phyloP scores from a whole-genome alignment of 805 yeast species.

The Pichia phayaonensis region DNA sequence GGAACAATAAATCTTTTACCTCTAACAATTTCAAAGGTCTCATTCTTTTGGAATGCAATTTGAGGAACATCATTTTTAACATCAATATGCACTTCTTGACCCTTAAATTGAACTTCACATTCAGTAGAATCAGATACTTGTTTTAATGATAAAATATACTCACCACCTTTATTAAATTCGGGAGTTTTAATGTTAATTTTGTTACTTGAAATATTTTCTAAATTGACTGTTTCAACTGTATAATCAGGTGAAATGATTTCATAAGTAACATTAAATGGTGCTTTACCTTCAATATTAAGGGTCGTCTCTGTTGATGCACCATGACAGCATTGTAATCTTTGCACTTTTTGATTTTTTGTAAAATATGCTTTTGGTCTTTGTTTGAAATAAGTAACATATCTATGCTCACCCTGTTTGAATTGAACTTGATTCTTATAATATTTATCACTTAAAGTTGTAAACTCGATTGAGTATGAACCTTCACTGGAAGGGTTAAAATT shows the following conservation, averaged over 20 bases:
- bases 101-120: conserved; percentile 66
- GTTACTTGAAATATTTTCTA: conserved; percentile 33
- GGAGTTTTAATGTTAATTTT: conserved; percentile 45
- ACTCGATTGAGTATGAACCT: conserved; percentile 73
- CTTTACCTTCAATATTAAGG: conserved; percentile 63
- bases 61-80: conserved; percentile 67
- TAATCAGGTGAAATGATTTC: conserved; percentile 55
- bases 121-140: conserved; percentile 68
- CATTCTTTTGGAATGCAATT: conserved; percentile 26
- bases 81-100: conserved; percentile 54
- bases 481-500: conserved; percentile 71
- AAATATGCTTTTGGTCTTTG: conserved; percentile 54
- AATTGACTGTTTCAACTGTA: conserved; percentile 33
- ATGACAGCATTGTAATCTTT: conserved; percentile 23
- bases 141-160: conserved; percentile 54
- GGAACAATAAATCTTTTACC: conserved; percentile 59
- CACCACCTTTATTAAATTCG: conserved; percentile 56
- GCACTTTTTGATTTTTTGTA: conserved; percentile 14
- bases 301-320: conserved; percentile 37
- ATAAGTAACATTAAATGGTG: conserved; percentile 69
- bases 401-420: conserved; percentile 34
- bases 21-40: conserved; percentile 42
- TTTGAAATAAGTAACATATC: conserved; percentile 64
- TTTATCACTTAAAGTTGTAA: conserved; percentile 56
- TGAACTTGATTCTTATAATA: conserved; percentile 36